Base-by-base conservation (phyloP, 2,329 filamentous ascomycete species). In the Neofusicoccum laricinum region DNA sequence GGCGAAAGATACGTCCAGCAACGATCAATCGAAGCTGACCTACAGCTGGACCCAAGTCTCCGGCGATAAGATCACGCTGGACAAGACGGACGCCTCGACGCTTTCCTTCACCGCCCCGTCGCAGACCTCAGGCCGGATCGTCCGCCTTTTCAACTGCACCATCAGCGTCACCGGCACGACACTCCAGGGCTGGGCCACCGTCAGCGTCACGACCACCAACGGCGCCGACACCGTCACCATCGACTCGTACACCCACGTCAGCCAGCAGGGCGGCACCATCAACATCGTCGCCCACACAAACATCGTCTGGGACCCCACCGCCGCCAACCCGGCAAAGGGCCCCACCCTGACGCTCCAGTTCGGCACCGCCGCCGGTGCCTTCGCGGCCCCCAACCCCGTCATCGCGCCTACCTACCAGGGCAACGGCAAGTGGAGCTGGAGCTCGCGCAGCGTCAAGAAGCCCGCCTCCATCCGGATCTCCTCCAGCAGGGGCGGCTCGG, bases 221-320 rank as follows among this genome's bases (percentile, higher is more conserved):
- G 68, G 68, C 8, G 11, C 55, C 0, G 76, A 78, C 51, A 65
- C 67, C 6, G 75, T 77, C 21, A 68, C 64, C 4, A 67, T 77
- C 40, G 73, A 76, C 58, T 68, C 67, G 2, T 78, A 76, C 64
- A 76, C 75, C 1, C 74, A 71, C 69, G 71, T 68, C 32, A 69
- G 67, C 0, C 61, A 67, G 19, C 70, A 76, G 40, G 69, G 70
- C 1, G 76, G 76, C 10, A 72, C 71, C 11, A 70, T 76, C 19
- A 61, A 65, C 7, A 73, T 76, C 41, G 69, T 69, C 1, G 76
- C 75, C 43, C 71, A 70, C 34, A 75, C 74, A 15, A 77, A 76
- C 53, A 72, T 77, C 11, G 67, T 71, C 8, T 34, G 19, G 38
- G 75, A 75, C 36, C 34, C 34, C 11, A 30, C 34, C 36, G 71